These are phyloP conservation scores for Retiboletus flavoniger DNA, from an alignment of 1,284 basidiomycete genomes.

Conservation along the genomic window DNA sequence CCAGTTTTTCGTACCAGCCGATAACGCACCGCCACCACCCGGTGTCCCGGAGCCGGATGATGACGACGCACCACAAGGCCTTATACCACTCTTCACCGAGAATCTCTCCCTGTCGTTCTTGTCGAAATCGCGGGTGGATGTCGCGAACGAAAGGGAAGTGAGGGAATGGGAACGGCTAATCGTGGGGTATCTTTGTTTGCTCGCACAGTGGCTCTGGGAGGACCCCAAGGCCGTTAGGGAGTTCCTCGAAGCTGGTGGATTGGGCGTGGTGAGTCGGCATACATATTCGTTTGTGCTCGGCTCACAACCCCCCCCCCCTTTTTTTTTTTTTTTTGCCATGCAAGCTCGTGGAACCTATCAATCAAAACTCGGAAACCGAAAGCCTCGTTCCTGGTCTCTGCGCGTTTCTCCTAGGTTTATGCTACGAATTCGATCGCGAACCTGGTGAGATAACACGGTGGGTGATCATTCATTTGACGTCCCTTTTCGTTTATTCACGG, in stretches of 20 bases:
- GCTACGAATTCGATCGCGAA: slow-evolving; percentile 94
- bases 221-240: slow-evolving; percentile 85
- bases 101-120: slow-evolving; percentile 70
- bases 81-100: slow-evolving; percentile 72
- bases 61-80: slow-evolving; percentile 64
- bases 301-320: no score
- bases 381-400: slow-evolving; percentile 88
- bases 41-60: slow-evolving; percentile 36
- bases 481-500: background rate
- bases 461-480: slow-evolving; percentile 14
- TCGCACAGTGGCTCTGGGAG: slow-evolving; percentile 97
- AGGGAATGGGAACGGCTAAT: slow-evolving; percentile 90
- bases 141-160: slow-evolving; percentile 58
- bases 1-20: slow-evolving; percentile 75
- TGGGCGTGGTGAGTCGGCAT: slow-evolving; percentile 74
- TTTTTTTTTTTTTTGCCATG: background rate
- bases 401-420: slow-evolving; percentile 88
- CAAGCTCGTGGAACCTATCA: slow-evolving; percentile 91
- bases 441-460: slow-evolving; percentile 88
- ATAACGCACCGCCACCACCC: slow-evolving; percentile 45
- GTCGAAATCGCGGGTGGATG: slow-evolving; percentile 65
- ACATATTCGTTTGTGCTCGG: background rate
- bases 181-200: slow-evolving; percentile 80
- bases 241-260: slow-evolving; percentile 86
- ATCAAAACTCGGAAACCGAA: slow-evolving; percentile 85